These are phyloP conservation scores for Helianthus annuus DNA, from an alignment of 129 eudicot genomes.

Conservation along the genomic window DNA sequence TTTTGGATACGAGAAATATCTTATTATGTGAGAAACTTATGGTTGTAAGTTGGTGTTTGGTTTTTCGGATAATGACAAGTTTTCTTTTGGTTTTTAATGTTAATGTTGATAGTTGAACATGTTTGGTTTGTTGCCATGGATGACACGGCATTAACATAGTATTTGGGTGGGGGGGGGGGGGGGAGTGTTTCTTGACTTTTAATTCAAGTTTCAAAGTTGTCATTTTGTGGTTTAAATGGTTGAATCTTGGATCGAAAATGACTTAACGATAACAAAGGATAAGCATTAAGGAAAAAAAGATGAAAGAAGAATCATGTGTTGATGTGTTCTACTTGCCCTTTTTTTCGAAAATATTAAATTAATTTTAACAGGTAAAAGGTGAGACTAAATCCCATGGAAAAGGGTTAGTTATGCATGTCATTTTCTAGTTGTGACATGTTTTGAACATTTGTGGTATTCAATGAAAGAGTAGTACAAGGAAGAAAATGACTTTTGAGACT, in stretches of 20 bases:
- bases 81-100: conserved; percentile 12
- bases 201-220: background rate
- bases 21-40: conserved; percentile 32
- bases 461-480: conserved; percentile 27
- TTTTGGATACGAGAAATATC: conserved; percentile 26
- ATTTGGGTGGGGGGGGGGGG: background rate
- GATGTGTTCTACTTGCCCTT: background rate
- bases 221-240: conserved; percentile 17
- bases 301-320: conserved; percentile 38
- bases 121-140: conserved; percentile 14
- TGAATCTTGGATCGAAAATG: conserved; percentile 27
- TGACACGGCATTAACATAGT: conserved; percentile 21
- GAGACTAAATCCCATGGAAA: conserved; percentile 9
- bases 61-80: conserved; percentile 30
- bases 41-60: conserved; percentile 37
- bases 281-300: conserved; percentile 24
- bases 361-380: background rate
- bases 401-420: conserved; percentile 29
- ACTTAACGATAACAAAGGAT: conserved; percentile 30
- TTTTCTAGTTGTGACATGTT: conserved; percentile 13
- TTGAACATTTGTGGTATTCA: conserved; percentile 40
- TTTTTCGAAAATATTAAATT: background rate
- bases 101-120: conserved; percentile 5
- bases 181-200: background rate
- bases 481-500: conserved; percentile 41